Evolutionary conservation across 768 basidiomycete species (phyloP).

Genomic region (Mycena crocata): DNA sequence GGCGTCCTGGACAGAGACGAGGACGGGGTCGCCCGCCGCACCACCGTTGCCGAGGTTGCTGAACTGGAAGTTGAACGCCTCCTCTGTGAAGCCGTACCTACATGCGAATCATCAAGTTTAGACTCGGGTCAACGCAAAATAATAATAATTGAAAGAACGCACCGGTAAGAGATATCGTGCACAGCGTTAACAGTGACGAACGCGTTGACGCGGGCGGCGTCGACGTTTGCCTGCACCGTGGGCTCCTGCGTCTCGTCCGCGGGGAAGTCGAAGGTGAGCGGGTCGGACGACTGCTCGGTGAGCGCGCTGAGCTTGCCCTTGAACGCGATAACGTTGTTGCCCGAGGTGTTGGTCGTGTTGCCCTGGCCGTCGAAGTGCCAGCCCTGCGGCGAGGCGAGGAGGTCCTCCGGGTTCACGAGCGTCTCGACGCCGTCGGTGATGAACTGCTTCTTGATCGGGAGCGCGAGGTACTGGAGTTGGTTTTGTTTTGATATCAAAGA

Average conservation of each 20-base stretch:
- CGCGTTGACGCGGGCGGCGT: slow-evolving; percentile 64
- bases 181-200: slow-evolving; percentile 73
- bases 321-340: neutral
- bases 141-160: too few relatives aligned
- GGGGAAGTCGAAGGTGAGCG: neutral
- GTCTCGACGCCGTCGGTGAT: neutral
- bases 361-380: neutral
- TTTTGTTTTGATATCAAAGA: neutral
- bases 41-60: slow-evolving; percentile 67
- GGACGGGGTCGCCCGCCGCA: slow-evolving; percentile 35
- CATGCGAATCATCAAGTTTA: neutral
- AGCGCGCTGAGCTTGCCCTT: neutral
- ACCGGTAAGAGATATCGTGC: slow-evolving; percentile 59
- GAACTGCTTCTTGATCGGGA: neutral
- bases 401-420: neutral
- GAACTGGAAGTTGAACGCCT: slow-evolving; percentile 69
- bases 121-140: too few relatives aligned
- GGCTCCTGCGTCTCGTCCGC: slow-evolving; percentile 24
- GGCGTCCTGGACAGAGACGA: neutral
- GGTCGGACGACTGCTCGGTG: neutral
- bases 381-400: neutral
- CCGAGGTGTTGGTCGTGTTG: neutral
- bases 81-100: slow-evolving; percentile 68
- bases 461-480: neutral
- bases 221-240: slow-evolving; percentile 53